Evolutionary conservation across 768 basidiomycete species (phyloP).

Genomic region (Coprinopsis strossmayeri): DNA sequence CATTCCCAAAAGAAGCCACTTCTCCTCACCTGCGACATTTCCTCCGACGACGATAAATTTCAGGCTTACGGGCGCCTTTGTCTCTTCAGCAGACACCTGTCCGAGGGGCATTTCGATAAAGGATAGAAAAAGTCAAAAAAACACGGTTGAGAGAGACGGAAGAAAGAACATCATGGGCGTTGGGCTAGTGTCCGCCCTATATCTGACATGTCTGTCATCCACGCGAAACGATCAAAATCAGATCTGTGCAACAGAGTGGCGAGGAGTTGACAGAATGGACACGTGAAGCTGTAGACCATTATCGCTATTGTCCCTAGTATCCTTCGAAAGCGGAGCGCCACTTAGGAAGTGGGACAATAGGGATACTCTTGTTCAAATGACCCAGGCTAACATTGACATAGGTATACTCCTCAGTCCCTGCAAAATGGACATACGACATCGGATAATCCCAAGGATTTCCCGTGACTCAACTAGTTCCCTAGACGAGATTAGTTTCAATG

Average conservation of each 20-base stretch:
- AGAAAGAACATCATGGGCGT: background rate
- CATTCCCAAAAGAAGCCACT: slow-evolving; percentile 6
- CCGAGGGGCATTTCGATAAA: slow-evolving; percentile 25
- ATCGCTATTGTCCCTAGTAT: too few relatives aligned
- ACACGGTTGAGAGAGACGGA: background rate
- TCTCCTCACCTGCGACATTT: slow-evolving; percentile 37
- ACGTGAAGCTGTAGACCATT: background rate
- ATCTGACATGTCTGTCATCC: background rate
- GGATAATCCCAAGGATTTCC: background rate
- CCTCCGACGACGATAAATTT: slow-evolving; percentile 37
- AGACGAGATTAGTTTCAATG: too few relatives aligned
- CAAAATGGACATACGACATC: too few relatives aligned
- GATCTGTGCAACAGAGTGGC: background rate
- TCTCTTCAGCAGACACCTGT: slow-evolving; percentile 15
- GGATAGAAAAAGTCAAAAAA: too few relatives aligned
- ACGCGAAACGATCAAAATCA: background rate
- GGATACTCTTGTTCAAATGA: background rate
- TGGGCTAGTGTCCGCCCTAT: background rate
- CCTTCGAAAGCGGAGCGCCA: too few relatives aligned
- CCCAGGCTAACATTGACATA: background rate
- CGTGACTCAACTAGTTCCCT: too few relatives aligned
- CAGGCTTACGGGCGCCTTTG: slow-evolving; percentile 22
- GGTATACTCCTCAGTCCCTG: too few relatives aligned
- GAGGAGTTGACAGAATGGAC: background rate
- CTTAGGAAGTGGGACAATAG: too few relatives aligned